Base-by-base conservation (phyloP, 768 basidiomycete genomes). In the Mycena vitilis region DNA sequence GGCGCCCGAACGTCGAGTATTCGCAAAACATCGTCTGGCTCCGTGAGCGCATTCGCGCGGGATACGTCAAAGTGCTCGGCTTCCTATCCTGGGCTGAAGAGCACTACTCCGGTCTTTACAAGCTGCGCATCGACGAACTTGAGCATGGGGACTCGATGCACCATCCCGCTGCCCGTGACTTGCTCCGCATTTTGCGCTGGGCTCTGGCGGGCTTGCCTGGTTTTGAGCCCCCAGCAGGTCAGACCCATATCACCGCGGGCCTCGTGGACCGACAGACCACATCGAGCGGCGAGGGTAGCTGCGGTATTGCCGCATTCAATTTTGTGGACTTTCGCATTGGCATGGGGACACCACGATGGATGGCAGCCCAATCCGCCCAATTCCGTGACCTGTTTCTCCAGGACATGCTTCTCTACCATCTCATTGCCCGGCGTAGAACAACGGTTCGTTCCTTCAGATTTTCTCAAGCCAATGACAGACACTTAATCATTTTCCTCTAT, bases 371-470 rank as follows among this genome's bases (percentile, higher is more conserved):
- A 9, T 61, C 60, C 0, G 48, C 22, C 7, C 4, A 34, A 3
- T 63, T 63, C 20, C 62, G 53, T 6, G 53, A 63, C 9, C 34
- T 36, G 30, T 23, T 56, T 4, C 20, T 63, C 16, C 54, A 44
- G 20, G 62, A 63, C 0, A 1, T 63, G 1, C 18, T 63, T 5
- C 45, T 51, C 12, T 61, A 61, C 34, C 60, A 61, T 20, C 60
- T 61, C 5, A 40, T 61, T 38, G 48, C 60, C 10, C n/a, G 49
- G 10, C 48, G 38, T 13, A 61, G 52, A 30, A 40, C 13, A 2
- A 38, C 60, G 37, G 60, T 61, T 10, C 12, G 60, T 52, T 10
- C 12, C 49, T 52, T 4, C 5, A 30, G 30, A 30, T 23, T 5
- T 15, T 45, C 30, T 15, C 5, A 2, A 18, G 36, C 34, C 13